These are phyloP conservation scores for Cyclotella choctawhatcheeana DNA, from an alignment of 108 stramenopile genomes.

Conservation along the genomic window DNA sequence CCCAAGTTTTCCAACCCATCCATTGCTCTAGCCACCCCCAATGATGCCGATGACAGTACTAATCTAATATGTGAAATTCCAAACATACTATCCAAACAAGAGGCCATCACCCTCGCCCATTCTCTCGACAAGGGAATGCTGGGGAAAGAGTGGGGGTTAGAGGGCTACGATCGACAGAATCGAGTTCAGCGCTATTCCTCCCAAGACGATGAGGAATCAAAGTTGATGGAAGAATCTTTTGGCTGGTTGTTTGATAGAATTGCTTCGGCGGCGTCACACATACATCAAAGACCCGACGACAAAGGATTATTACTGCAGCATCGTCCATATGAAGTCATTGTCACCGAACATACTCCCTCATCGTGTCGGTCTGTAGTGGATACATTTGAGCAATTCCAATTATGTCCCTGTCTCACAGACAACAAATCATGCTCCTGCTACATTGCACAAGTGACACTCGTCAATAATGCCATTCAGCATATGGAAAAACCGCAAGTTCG, in stretches of 20 bases:
- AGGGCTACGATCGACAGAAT: conserved; percentile 75
- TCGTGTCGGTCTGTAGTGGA: conserved; percentile 37
- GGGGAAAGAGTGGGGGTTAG: conserved; percentile 45
- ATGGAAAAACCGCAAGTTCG: conserved; percentile 70
- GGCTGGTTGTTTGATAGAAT: conserved; percentile 48
- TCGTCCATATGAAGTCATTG: conserved; percentile 42
- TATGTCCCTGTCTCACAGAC: conserved; percentile 18
- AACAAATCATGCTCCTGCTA: conserved; percentile 47
- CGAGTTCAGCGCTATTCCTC: conserved; percentile 57
- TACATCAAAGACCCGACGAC: neutral
- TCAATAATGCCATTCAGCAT: conserved; percentile 46
- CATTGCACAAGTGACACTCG: conserved; percentile 66
- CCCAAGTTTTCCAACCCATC: conserved; percentile 28
- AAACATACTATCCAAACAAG: conserved; percentile 26
- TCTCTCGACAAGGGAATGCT: conserved; percentile 29
- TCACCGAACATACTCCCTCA: conserved; percentile 41
- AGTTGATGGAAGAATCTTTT: conserved; percentile 32
- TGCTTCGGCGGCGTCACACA: neutral
- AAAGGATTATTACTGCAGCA: neutral
- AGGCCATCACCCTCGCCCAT: conserved; percentile 22
- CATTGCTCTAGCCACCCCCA: neutral
- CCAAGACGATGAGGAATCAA: neutral
- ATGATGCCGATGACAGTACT: neutral
- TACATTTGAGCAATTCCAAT: conserved; percentile 28
- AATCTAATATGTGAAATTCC: conserved; percentile 19